Percentiles rank a stretch among this genome's conserved stretches.
phyloP scores from a whole-genome alignment of 805 yeast species.

The Peterozyma xylosa region DNA sequence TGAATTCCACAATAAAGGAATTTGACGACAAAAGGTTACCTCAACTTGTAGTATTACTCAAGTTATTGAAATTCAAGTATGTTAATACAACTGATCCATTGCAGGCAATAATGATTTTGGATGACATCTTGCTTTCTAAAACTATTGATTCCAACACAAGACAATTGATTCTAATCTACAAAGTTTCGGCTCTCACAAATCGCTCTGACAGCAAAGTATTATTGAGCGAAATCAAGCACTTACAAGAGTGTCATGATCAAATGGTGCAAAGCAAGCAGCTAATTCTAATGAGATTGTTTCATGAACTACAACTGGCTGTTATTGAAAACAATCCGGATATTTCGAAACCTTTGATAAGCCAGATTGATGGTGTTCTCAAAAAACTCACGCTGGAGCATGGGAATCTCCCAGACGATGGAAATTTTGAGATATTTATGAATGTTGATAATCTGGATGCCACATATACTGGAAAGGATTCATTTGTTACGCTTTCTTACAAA shows the following conservation, averaged over 20 bases:
- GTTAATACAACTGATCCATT: conserved; percentile 20
- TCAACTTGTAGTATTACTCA: conserved; percentile 21
- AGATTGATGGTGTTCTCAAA: conserved; percentile 17
- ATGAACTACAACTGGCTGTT: conserved; percentile 19
- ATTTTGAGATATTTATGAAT: conserved; percentile 7
- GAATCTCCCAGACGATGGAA: conserved; percentile 19
- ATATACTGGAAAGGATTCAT: not conserved
- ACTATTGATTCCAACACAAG: conserved; percentile 11
- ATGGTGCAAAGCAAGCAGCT: conserved; percentile 17
- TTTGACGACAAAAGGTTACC: conserved; percentile 10
- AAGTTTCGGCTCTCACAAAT: conserved; percentile 22
- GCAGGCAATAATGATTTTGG: conserved; percentile 18
- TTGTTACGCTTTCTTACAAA: conserved; percentile 15
- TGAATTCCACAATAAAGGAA: conserved; percentile 19
- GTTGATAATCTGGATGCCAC: not conserved
- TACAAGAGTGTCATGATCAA: conserved; percentile 12
- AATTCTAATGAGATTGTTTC: conserved; percentile 21
- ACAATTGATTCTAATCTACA: conserved; percentile 19
- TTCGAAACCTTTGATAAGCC: conserved; percentile 18
- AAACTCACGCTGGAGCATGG: conserved; percentile 4
- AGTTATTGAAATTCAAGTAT: conserved; percentile 22
- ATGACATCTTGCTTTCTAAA: conserved; percentile 6
- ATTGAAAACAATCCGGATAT: conserved; percentile 19
- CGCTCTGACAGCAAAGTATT: conserved; percentile 20
- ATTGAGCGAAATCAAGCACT: conserved; percentile 13